Conservation (phyloP, 1,139 yeast genomes). For the Insectozyma bohioensis region DNA sequence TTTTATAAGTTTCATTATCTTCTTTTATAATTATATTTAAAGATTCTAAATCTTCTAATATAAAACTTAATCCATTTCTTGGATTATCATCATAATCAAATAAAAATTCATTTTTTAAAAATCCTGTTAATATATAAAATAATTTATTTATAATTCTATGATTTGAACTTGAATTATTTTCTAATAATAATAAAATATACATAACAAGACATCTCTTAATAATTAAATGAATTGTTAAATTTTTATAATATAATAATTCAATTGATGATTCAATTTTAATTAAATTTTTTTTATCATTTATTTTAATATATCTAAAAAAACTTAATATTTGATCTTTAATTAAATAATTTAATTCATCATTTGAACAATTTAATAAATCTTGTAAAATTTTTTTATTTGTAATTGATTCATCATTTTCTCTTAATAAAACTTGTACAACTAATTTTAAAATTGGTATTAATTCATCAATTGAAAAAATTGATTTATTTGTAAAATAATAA, state of each 20-base stretch:
- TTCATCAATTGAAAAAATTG: conserved; percentile 22
- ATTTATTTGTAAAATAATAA: conserved; percentile 26
- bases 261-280: conserved; percentile 35
- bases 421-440: conserved; percentile 22
- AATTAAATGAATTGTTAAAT: conserved; percentile 41
- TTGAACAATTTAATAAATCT: conserved; percentile 16
- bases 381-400: conserved; percentile 23
- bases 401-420: conserved; percentile 21
- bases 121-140: conserved; percentile 37
- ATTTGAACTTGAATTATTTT: conserved; percentile 14
- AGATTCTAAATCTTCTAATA: conserved; percentile 29
- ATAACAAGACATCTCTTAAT: conserved; percentile 39
- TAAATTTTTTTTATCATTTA: conserved; percentile 27
- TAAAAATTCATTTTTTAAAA: conserved; percentile 45
- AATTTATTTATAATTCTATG: conserved; percentile 26
- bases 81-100: conserved; percentile 42
- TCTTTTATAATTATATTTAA: conserved; percentile 15
- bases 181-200: conserved; percentile 26
- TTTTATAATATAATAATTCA: conserved; percentile 47
- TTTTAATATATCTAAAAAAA: conserved; percentile 36
- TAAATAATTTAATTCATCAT: conserved; percentile 20
- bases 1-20: conserved; percentile 21
- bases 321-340: conserved; percentile 30
- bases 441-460: conserved; percentile 31
- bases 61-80: conserved; percentile 28